Evolutionary conservation across 2,329 filamentous ascomycete species (phyloP).

Genomic region (Tolypocladium endophyticum): DNA sequence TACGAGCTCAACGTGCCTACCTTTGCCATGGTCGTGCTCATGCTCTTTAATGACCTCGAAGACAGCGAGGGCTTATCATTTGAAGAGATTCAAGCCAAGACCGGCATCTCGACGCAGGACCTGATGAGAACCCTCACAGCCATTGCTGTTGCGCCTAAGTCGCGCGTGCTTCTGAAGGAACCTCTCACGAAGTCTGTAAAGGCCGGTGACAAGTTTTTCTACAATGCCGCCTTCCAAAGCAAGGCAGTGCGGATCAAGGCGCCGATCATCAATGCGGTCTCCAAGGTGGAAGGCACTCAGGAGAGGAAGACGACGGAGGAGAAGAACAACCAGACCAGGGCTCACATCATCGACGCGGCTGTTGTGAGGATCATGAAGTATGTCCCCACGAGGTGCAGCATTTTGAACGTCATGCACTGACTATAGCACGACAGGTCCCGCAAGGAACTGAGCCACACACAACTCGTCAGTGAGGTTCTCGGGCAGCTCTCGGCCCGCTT

Average conservation of each 20-base stretch:
- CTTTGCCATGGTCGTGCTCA: constrained; percentile 79
- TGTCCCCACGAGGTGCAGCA: constrained; percentile 20
- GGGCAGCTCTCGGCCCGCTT: constrained; percentile 59
- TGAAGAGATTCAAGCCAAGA: constrained; percentile 74
- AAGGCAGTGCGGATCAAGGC: constrained; percentile 84
- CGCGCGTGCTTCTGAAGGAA: constrained; percentile 68
- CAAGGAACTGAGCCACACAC: constrained; percentile 58
- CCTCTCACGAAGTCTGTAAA: constrained; percentile 71
- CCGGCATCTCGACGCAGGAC: constrained; percentile 66
- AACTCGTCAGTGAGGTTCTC: constrained; percentile 62
- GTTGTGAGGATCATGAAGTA: constrained; percentile 83
- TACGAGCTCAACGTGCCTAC: constrained; percentile 92
- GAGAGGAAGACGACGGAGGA: constrained; percentile 63
- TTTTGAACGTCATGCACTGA: background rate
- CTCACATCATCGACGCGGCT: constrained; percentile 63
- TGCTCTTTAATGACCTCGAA: constrained; percentile 75
- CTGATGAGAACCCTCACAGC: constrained; percentile 71
- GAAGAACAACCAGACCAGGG: constrained; percentile 62
- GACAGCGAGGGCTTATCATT: constrained; percentile 41
- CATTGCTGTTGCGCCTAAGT: constrained; percentile 74
- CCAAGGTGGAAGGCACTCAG: constrained; percentile 70
- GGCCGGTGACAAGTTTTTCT: constrained; percentile 65
- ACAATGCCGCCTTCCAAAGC: constrained; percentile 73
- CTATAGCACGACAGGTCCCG: constrained; percentile 47
- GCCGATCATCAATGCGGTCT: constrained; percentile 68